Conservation (phyloP, 768 basidiomycete species). For the Termitomyces titanicus region DNA sequence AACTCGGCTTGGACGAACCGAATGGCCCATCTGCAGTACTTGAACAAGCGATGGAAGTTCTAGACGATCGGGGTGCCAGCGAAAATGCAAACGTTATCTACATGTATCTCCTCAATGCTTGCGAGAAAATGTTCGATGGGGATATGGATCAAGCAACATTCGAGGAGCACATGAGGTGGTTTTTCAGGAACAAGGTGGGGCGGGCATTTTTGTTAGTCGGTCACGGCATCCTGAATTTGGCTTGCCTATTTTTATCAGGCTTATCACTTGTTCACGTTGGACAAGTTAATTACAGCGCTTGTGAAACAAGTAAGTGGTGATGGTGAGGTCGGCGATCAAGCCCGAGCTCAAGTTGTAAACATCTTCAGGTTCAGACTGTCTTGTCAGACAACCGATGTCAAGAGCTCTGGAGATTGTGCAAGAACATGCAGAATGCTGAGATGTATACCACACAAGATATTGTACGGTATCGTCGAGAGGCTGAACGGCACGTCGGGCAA, state of each 20-base stretch:
- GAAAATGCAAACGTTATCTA: conserved; percentile 71
- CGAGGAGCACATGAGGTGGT: conserved; percentile 94
- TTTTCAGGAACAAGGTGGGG: conserved; percentile 82
- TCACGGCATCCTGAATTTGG: not conserved
- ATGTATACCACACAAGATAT: conserved; percentile 58
- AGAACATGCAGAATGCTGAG: conserved; percentile 54
- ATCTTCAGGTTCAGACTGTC: conserved; percentile 76
- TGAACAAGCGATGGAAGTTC: conserved; percentile 60
- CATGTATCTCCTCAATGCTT: conserved; percentile 82
- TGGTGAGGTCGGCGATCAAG: not conserved
- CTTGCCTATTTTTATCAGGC: conserved; percentile 52
- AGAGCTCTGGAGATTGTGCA: conserved; percentile 77
- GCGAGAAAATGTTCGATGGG: conserved; percentile 90
- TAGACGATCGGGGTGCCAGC: conserved; percentile 45
- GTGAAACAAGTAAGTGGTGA: conserved; percentile 75
- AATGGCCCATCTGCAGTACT: conserved; percentile 69
- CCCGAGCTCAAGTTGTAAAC: not conserved
- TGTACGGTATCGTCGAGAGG: conserved; percentile 76
- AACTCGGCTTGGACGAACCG: conserved; percentile 83
- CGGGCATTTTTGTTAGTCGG: conserved; percentile 7
- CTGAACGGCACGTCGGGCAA: conserved; percentile 68
- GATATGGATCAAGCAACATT: conserved; percentile 91
- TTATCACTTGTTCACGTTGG: conserved; percentile 89
- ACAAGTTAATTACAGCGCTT: conserved; percentile 84
- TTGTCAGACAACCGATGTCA: conserved; percentile 82